Conservation (phyloP, 2,329 filamentous ascomycete genomes). For the Aspergillus sp. region DNA sequence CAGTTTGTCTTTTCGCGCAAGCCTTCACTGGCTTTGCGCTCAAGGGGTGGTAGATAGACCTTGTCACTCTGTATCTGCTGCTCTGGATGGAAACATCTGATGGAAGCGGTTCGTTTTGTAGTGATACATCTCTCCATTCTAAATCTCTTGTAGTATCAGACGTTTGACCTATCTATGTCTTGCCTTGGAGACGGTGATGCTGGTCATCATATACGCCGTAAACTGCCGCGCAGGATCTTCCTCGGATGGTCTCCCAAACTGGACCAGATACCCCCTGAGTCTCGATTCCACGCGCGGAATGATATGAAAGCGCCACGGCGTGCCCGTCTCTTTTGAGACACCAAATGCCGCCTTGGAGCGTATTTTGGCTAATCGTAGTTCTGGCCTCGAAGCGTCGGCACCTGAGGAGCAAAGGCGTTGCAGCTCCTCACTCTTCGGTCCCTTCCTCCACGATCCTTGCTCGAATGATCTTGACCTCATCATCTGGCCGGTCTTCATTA, state of each 20-base stretch:
- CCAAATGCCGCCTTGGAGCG: neutral
- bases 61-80: slow-evolving; percentile 82
- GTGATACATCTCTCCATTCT: slow-evolving; percentile 63
- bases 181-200: slow-evolving; percentile 4
- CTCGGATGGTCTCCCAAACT: neutral
- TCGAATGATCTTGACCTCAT: slow-evolving; percentile 79
- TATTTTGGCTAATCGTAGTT: slow-evolving; percentile 1
- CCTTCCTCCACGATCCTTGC: slow-evolving; percentile 71
- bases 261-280: neutral
- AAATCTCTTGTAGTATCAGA: slow-evolving; percentile 12
- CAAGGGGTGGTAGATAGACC: slow-evolving; percentile 66
- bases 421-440: slow-evolving; percentile 45
- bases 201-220: neutral
- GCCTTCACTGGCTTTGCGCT: slow-evolving; percentile 46
- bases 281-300: neutral
- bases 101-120: slow-evolving; percentile 78
- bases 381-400: neutral
- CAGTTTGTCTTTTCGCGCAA: slow-evolving; percentile 37
- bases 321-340: neutral
- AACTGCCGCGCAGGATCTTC: neutral
- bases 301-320: neutral
- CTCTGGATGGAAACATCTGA: slow-evolving; percentile 74
- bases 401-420: neutral
- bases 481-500: slow-evolving; percentile 75
- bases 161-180: neutral